Evolutionary conservation across 768 basidiomycete genomes (phyloP).

Genomic region (Mycena alexandri): DNA sequence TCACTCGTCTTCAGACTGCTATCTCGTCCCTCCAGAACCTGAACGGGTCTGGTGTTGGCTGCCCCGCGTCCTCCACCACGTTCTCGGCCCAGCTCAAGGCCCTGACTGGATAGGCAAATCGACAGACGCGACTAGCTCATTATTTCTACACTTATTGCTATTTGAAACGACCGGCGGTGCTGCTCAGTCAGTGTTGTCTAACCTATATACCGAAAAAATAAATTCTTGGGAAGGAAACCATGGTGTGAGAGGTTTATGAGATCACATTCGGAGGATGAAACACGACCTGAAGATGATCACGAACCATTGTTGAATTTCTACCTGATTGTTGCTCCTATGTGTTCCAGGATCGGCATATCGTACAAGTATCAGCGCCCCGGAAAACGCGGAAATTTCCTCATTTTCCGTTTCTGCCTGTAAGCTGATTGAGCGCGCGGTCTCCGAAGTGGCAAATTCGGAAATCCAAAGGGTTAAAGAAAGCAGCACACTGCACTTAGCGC

Average conservation of each 20-base stretch:
- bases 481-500: too few species aligned
- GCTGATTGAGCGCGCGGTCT: too few species aligned
- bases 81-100: conserved; percentile 50
- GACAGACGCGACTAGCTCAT: background rate
- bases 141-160: conserved; percentile 8
- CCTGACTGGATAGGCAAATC: conserved; percentile 45
- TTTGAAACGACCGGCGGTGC: background rate
- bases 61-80: conserved; percentile 53
- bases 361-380: too few species aligned
- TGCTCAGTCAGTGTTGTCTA: background rate
- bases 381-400: too few species aligned
- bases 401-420: too few species aligned
- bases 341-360: too few species aligned
- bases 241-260: background rate
- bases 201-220: conserved; percentile 1
- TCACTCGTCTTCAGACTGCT: conserved; percentile 70
- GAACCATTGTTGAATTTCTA: too few species aligned
- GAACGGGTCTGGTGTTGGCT: conserved; percentile 75
- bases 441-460: too few species aligned
- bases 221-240: conserved; percentile 19
- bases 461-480: too few species aligned
- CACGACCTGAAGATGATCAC: too few species aligned
- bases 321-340: too few species aligned
- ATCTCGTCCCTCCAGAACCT: conserved; percentile 80
- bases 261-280: too few species aligned